phyloP scores from a whole-genome alignment of 148 eudicot genomes.

The Nyssa sinensis region DNA sequence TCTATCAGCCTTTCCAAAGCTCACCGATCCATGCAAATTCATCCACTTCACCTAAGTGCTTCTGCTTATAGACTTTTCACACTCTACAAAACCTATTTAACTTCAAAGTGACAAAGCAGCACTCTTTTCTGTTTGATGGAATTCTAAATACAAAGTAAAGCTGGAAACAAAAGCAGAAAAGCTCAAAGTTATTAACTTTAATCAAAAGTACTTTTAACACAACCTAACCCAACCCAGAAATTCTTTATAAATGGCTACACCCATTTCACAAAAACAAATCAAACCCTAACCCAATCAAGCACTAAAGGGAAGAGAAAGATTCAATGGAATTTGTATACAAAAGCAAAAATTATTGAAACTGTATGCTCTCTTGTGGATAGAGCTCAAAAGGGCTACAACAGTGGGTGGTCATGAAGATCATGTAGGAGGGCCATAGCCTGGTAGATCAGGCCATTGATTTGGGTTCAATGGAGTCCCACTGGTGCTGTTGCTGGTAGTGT shows the following conservation, averaged over 20 bases:
- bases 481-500: not conserved
- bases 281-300: not conserved
- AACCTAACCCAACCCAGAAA: slow-evolving; percentile 18
- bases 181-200: slow-evolving; percentile 14
- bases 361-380: not conserved
- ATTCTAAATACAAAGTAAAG: not conserved
- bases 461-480: slow-evolving; percentile 6
- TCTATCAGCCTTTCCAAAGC: slow-evolving; percentile 16
- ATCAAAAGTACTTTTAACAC: slow-evolving; percentile 12
- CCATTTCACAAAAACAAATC: not conserved
- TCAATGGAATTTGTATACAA: not conserved
- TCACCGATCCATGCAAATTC: slow-evolving; percentile 12
- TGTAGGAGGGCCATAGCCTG: slow-evolving; percentile 13
- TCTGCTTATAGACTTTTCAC: not conserved
- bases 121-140: not conserved
- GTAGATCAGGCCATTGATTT: slow-evolving; percentile 17
- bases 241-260: slow-evolving; percentile 4
- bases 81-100: slow-evolving; percentile 3
- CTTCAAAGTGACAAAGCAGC: not conserved
- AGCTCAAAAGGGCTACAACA: not conserved
- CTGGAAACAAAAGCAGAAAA: slow-evolving; percentile 8
- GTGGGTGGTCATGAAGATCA: not conserved
- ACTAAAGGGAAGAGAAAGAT: not conserved
- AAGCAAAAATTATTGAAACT: not conserved
- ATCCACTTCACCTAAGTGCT: not conserved